phyloP scores from a whole-genome alignment of 176 grass and related monocot species.

The Lolium rigidum region DNA sequence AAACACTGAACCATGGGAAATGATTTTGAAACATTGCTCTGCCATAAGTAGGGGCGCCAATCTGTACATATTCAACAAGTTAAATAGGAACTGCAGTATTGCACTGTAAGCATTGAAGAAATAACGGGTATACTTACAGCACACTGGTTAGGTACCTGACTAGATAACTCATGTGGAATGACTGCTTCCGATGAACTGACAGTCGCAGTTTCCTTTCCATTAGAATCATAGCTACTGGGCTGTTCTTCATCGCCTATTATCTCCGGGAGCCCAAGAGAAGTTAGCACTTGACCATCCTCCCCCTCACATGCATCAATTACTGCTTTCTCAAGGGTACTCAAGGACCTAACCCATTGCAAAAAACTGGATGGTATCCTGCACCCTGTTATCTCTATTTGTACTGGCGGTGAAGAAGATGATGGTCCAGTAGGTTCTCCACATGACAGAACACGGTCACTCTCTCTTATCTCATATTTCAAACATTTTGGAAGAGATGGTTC shows the following conservation, averaged over 20 bases:
- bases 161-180: too few species aligned
- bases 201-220: neutral
- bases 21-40: neutral
- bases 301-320: slow-evolving; percentile 28
- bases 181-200: too few species aligned
- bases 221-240: neutral
- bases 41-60: neutral
- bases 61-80: neutral
- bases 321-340: neutral
- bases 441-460: slow-evolving; percentile 29
- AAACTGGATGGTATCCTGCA: slow-evolving; percentile 13
- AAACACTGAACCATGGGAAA: neutral
- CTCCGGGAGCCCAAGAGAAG: neutral
- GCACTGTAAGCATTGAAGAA: too few species aligned
- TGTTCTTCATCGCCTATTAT: neutral
- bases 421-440: slow-evolving; percentile 39
- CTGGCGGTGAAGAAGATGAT: slow-evolving; percentile 20
- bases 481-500: slow-evolving; percentile 34
- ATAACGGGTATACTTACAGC: too few species aligned
- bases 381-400: slow-evolving; percentile 22
- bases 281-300: slow-evolving; percentile 10
- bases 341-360: slow-evolving; percentile 30
- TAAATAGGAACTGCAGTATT: too few species aligned
- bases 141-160: too few species aligned
- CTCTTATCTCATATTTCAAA: slow-evolving; percentile 30